Percentiles rank a stretch among this genome's conserved stretches.
Evolutionary conservation across 441 rosid species (phyloP).

Genomic region (Arabidopsis lyrata): DNA sequence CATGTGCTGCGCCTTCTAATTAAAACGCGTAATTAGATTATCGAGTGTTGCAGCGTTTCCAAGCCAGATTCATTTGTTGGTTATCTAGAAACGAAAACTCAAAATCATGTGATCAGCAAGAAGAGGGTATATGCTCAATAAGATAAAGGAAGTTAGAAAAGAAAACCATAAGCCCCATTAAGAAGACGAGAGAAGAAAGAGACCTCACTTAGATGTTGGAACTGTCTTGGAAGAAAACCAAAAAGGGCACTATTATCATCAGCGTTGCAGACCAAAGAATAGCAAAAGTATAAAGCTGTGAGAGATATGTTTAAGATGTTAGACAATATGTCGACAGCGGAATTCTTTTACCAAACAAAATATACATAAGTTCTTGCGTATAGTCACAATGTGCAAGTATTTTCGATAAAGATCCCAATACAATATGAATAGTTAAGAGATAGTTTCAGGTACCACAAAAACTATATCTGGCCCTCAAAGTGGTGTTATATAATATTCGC

Average conservation of each 20-base stretch:
- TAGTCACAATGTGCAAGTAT: background rate
- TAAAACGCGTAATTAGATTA: too few species aligned
- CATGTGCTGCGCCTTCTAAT: too few species aligned
- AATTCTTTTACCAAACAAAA: background rate
- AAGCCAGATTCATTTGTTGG: background rate
- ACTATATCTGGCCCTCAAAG: background rate
- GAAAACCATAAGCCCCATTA: background rate
- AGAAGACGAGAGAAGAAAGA: background rate
- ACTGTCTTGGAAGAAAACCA: background rate
- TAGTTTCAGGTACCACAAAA: background rate
- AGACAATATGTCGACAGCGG: background rate
- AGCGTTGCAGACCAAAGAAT: background rate
- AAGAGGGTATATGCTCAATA: background rate
- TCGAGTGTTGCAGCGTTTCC: background rate
- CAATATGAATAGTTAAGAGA: background rate
- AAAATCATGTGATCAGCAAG: background rate
- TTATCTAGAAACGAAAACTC: background rate
- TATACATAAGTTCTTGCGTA: background rate
- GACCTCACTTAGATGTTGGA: background rate
- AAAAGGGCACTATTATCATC: background rate
- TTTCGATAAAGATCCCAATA: background rate
- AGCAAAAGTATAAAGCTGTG: background rate
- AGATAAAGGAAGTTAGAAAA: background rate
- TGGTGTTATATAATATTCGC: background rate
- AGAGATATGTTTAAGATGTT: background rate